phyloP scores from a whole-genome alignment of 805 yeast genomes.

The Saturnispora saitoi region DNA sequence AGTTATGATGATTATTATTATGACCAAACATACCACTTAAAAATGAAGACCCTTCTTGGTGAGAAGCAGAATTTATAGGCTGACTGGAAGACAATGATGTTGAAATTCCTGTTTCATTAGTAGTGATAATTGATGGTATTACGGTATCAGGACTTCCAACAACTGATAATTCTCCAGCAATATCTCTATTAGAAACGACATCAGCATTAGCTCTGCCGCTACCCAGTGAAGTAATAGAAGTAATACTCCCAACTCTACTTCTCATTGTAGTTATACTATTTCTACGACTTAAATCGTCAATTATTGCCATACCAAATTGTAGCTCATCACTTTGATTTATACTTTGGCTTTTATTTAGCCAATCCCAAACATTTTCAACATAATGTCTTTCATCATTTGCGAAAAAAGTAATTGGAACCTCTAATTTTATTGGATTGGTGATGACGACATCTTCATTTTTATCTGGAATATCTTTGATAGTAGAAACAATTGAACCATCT shows the following conservation, averaged over 20 bases:
- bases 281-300: constrained; percentile 7
- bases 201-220: background rate
- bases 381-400: constrained; percentile 22
- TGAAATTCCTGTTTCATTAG: constrained; percentile 3
- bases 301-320: constrained; percentile 7
- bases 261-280: constrained; percentile 7
- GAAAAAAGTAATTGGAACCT: constrained; percentile 28
- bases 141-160: constrained; percentile 6
- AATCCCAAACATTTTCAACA: constrained; percentile 6
- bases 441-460: constrained; percentile 23
- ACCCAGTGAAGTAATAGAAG: constrained; percentile 5
- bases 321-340: constrained; percentile 2
- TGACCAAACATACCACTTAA: constrained; percentile 7
- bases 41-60: constrained; percentile 4
- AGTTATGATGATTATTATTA: background rate
- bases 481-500: constrained; percentile 10
- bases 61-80: background rate
- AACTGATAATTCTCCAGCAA: constrained; percentile 1
- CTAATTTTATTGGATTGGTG: constrained; percentile 31
- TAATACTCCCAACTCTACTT: constrained; percentile 7
- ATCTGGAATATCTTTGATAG: background rate
- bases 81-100: constrained; percentile 2
- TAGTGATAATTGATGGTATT: constrained; percentile 5
- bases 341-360: constrained; percentile 3
- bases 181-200: background rate